phyloP scores from a whole-genome alignment of 768 basidiomycete genomes.

The Boletus barrowsii region DNA sequence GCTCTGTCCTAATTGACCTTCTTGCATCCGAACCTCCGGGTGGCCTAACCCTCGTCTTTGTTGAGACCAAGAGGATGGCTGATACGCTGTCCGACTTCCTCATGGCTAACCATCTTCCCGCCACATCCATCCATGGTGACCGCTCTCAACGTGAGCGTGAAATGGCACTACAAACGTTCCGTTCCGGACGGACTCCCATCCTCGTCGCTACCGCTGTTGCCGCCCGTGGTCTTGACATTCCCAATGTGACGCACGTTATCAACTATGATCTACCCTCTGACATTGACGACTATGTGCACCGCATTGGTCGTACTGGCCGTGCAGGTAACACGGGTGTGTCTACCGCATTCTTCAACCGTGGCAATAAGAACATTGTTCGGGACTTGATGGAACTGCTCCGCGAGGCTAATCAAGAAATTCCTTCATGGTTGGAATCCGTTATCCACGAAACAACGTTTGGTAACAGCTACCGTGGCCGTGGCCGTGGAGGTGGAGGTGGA shows the following conservation, averaged over 20 bases:
- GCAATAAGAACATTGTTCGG: conserved; percentile 88
- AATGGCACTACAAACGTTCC: conserved; percentile 92
- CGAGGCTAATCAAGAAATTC: conserved; percentile 96
- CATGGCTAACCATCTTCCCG: conserved; percentile 73
- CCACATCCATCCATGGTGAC: conserved; percentile 98
- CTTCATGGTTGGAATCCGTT: conserved; percentile 85
- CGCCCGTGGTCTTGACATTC: conserved; percentile 98
- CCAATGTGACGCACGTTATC: conserved; percentile 97
- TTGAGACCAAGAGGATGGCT: conserved; percentile 99
- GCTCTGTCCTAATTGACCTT: conserved; percentile 92
- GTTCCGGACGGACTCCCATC: conserved; percentile 90
- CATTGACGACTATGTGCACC: conserved; percentile 99
- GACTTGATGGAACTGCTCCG: conserved; percentile 91
- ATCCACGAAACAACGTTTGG: conserved; percentile 79
- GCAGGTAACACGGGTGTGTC: conserved; percentile 96
- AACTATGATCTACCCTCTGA: conserved; percentile 98
- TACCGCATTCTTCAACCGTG: conserved; percentile 94
- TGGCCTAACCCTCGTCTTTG: conserved; percentile 93
- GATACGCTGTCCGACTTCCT: conserved; percentile 98
- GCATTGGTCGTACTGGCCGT: conserved; percentile 97
- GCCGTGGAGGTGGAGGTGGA: conserved; percentile 42
- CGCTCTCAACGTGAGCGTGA: conserved; percentile 98
- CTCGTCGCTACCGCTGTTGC: conserved; percentile 98
- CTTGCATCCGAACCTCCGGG: conserved; percentile 66
- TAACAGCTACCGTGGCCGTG: conserved; percentile 52